Percentiles rank a stretch among this genome's conserved stretches.
phyloP scores from a whole-genome alignment of 176 grass and related monocot species.

The Oryza australiensis region DNA sequence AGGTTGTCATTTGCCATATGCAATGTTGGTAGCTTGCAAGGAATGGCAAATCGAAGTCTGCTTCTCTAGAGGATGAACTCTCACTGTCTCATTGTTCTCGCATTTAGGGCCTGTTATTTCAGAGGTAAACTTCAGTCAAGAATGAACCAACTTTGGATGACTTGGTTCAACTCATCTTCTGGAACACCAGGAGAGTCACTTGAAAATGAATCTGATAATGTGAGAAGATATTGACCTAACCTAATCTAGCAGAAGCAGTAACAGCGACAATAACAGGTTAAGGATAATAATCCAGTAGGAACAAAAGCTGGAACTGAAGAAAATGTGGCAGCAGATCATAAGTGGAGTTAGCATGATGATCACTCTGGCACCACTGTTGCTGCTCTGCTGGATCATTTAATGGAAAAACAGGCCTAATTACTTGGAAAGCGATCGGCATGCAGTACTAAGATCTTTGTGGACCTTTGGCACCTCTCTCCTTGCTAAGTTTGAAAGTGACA shows the following conservation, averaged over 20 bases:
- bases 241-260: neutral
- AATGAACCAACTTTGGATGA: neutral
- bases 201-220: neutral
- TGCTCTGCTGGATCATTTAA: constrained; percentile 3
- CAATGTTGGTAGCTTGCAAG: neutral
- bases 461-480: neutral
- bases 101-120: neutral
- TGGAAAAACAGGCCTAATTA: constrained; percentile 21
- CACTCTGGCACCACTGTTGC: neutral
- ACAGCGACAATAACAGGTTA: neutral
- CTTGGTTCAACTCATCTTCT: neutral
- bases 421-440: constrained; percentile 17
- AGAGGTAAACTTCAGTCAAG: neutral
- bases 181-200: neutral
- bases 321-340: constrained; percentile 22
- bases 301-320: neutral
- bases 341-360: neutral
- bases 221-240: neutral
- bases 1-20: neutral
- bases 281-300: neutral
- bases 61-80: neutral
- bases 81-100: neutral
- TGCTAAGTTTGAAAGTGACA: neutral
- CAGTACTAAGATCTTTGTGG: neutral
- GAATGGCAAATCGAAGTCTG: neutral